Base-by-base conservation (phyloP, 2,329 filamentous ascomycete genomes). In the Xylariaceae sp. region DNA sequence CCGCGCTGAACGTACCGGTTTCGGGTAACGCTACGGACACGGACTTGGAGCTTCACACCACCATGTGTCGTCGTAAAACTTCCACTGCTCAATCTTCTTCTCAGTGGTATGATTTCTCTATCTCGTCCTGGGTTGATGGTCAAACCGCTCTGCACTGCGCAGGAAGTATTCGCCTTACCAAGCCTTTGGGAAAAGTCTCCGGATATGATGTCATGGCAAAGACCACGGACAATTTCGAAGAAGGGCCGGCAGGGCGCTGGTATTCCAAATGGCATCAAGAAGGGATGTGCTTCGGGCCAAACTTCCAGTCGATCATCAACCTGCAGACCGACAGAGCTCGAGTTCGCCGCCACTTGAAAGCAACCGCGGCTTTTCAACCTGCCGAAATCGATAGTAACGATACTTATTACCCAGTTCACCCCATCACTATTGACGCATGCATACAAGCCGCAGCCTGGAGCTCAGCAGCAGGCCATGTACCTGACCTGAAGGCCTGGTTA, bases 381-480 rank as follows among this genome's bases (percentile, higher is more conserved):
- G 6, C 9, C 2, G 15, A 5, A 9, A 21, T 22, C 1, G 9
- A 16, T 6, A n/a, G 12, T 2, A 15, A 13, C 8, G 13, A 26
- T 21, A 50, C 45, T 2, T 2, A 26, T 1, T 60, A 61, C 22
- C 30, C 46, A 3, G 16, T 63, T 0, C 59, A 63, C 51, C 62
- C 62, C 1, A 37, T 62, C 15, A 43, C 36, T n/a, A 55, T 64
- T 0, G 62, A 64, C 41, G 54, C 59, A 1, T 51, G 50, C 16
- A 15, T 64, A 1, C 62, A 64, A 41, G 34, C 57, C 10, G 49
- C 32, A 8, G 45, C 58, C 19, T 41, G 61, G 7, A 41, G 47
- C 10, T 18, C 5, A 1, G 21, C 34, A 2, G 22, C 42, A 2
- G 52, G 52, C 2, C 4, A 51, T 9, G 7, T 50, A 4, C 4